Conservation (phyloP, 148 eudicot species). For the Cornus suecica region DNA sequence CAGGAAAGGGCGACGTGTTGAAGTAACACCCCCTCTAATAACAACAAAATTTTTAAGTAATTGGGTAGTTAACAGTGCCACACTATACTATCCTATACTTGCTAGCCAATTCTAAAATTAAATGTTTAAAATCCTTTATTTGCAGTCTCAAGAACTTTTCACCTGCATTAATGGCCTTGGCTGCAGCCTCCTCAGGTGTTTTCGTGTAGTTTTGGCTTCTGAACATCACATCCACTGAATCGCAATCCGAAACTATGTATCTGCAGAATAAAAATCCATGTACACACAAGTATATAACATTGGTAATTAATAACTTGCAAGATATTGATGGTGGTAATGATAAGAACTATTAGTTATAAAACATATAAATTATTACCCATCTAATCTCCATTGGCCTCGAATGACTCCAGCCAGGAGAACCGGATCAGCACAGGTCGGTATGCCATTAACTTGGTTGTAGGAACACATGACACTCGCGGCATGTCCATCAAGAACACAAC, state of each 20-base stretch:
- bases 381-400: conserved; percentile 48
- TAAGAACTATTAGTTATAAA: neutral
- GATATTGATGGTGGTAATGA: neutral
- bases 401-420: conserved; percentile 41
- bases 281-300: neutral
- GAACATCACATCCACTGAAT: conserved; percentile 50
- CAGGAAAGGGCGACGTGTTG: no score
- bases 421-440: conserved; percentile 51
- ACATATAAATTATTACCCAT: conserved; percentile 36
- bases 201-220: conserved; percentile 51
- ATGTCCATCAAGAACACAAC: conserved; percentile 55
- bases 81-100: neutral
- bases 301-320: neutral
- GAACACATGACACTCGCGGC: conserved; percentile 70
- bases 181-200: conserved; percentile 71
- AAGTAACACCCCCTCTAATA: no score
- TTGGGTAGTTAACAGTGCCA: no score
- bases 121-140: neutral
- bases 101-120: neutral
- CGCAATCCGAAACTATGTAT: conserved; percentile 65
- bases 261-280: conserved; percentile 24
- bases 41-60: no score
- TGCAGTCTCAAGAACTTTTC: neutral
- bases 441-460: conserved; percentile 56
- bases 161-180: conserved; percentile 59